These are phyloP conservation scores for Gossypium trilobum DNA, from an alignment of 441 rosid genomes.

Conservation along the genomic window DNA sequence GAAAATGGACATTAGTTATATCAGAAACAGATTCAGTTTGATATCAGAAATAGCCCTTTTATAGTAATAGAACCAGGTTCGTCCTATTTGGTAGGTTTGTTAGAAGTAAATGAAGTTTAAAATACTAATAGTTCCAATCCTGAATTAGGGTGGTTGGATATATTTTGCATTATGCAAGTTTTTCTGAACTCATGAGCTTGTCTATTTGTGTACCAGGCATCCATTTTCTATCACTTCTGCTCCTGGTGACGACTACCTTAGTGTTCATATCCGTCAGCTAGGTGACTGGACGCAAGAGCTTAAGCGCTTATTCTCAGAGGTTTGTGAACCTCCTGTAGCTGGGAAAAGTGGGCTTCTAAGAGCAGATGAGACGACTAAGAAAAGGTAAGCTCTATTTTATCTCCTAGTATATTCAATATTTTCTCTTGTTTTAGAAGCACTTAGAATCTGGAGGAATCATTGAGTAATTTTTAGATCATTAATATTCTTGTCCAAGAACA, in stretches of 20 bases:
- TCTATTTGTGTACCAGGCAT: conserved; percentile 50
- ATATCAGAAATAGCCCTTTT: background rate
- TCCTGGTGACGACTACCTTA: conserved; percentile 78
- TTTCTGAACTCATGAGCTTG: conserved; percentile 7
- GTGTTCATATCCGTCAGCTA: conserved; percentile 79
- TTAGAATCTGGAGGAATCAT: background rate
- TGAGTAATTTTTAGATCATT: background rate
- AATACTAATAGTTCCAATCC: background rate
- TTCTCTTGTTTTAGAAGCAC: background rate
- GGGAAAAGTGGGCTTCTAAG: conserved; percentile 91
- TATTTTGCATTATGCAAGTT: background rate
- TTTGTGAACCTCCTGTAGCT: conserved; percentile 59
- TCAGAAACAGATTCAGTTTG: background rate
- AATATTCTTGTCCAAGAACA: conserved; percentile 22
- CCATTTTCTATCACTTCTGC: conserved; percentile 95
- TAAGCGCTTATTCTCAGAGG: conserved; percentile 61
- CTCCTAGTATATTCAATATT: background rate
- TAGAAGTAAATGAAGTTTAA: background rate
- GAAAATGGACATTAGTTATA: background rate
- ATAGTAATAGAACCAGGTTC: background rate
- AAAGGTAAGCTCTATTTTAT: conserved; percentile 30
- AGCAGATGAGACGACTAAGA: conserved; percentile 71
- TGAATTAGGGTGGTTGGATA: background rate
- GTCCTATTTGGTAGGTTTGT: background rate
- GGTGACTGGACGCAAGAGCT: conserved; percentile 97